Evolutionary conservation across 2,329 filamentous ascomycete genomes (phyloP).

Genomic region (Albifimbria verrucaria): DNA sequence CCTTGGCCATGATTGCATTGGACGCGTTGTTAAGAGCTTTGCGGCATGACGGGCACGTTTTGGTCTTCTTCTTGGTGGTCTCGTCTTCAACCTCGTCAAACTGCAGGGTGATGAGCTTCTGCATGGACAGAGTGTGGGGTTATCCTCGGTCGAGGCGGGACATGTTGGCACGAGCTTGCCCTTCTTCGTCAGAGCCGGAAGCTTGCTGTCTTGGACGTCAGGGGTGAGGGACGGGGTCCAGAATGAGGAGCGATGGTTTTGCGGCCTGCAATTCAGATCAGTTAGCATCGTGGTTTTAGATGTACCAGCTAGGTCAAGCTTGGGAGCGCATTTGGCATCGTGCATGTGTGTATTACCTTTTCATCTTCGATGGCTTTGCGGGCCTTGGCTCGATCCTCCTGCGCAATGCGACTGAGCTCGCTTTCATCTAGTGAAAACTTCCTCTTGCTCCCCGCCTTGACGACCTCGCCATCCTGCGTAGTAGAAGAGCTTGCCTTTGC

Average conservation of each 20-base stretch:
- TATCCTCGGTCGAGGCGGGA: conserved; percentile 65
- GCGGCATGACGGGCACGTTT: conserved; percentile 78
- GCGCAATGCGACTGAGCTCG: conserved; percentile 67
- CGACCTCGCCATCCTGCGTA: conserved; percentile 3
- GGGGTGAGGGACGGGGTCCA: conserved; percentile 89
- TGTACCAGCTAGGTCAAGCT: too few relatives aligned
- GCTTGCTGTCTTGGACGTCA: conserved; percentile 37
- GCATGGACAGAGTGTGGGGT: conserved; percentile 75
- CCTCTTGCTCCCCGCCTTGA: conserved; percentile 50
- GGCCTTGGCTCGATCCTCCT: conserved; percentile 66
- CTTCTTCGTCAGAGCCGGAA: conserved; percentile 56
- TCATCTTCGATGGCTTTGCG: conserved; percentile 70
- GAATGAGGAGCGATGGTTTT: conserved; percentile 72
- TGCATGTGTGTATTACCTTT: conserved; percentile 44
- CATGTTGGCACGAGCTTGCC: conserved; percentile 70
- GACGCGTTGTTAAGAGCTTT: conserved; percentile 80
- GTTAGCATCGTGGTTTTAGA: too few relatives aligned
- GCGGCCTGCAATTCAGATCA: conserved; percentile 48
- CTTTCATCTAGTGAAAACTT: conserved; percentile 74
- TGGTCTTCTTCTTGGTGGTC: conserved; percentile 39
- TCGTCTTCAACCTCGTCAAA: conserved; percentile 68
- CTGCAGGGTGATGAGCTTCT: conserved; percentile 69
- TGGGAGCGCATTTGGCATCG: too few relatives aligned
- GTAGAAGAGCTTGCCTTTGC: conserved; percentile 28
- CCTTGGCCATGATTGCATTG: conserved; percentile 77